phyloP scores from a whole-genome alignment of 2,329 filamentous ascomycete species.

The Colletotrichum graminicola region DNA sequence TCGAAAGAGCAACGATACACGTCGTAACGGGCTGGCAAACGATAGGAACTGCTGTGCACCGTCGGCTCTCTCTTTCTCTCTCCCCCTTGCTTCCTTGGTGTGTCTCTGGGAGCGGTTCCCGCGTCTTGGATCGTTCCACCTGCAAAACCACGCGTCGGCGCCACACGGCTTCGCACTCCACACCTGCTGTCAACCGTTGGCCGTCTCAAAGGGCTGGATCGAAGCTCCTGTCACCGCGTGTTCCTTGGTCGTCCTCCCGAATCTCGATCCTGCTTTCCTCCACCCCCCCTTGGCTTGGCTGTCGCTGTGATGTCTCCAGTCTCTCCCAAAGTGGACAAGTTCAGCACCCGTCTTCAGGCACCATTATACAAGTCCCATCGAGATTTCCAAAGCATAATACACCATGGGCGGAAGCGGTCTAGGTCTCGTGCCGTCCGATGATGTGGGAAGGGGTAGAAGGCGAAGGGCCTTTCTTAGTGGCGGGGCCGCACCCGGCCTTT shows the following conservation, averaged over 20 bases:
- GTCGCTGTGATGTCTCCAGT: neutral
- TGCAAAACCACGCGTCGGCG: conserved; percentile 14
- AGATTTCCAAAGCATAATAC: conserved; percentile 3
- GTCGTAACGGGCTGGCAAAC: neutral
- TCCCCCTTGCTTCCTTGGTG: neutral
- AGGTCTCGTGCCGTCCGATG: conserved; percentile 25
- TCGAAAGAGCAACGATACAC: neutral
- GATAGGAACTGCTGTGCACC: neutral
- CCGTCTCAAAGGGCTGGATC: neutral
- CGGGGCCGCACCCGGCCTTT: conserved; percentile 28
- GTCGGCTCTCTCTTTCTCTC: neutral
- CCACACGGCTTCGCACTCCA: conserved; percentile 18
- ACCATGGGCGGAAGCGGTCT: conserved; percentile 21
- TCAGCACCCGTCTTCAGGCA: neutral
- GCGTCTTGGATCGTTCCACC: neutral
- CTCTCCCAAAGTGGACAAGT: conserved; percentile 1
- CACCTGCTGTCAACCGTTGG: neutral
- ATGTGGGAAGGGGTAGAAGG: conserved; percentile 7
- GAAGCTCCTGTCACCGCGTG: neutral
- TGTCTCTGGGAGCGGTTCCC: neutral
- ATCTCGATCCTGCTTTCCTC: neutral
- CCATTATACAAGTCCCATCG: neutral
- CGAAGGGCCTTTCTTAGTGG: neutral
- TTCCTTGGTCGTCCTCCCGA: neutral
- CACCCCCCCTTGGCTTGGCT: neutral